Base-by-base conservation (phyloP, 768 basidiomycete species). In the Russula sp. region DNA sequence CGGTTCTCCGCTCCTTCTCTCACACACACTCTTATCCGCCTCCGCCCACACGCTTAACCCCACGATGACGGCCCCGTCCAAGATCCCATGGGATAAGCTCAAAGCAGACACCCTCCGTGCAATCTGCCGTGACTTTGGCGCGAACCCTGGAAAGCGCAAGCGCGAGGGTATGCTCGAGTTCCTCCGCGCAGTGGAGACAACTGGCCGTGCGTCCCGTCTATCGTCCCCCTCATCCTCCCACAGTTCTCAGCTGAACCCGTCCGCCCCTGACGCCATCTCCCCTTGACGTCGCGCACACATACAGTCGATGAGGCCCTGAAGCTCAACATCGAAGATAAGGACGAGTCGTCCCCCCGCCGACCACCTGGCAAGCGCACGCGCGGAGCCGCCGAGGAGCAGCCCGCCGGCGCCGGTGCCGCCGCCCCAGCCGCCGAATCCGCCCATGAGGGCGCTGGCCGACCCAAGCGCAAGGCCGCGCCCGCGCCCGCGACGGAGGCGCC, bases 81-180 rank as follows among this genome's bases (percentile, higher is more conserved):
- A 65, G 22, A 63, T 71, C 29, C 70, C 70, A 29, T 71, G 70
- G 70, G 68, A 66, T 11, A 56, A 47, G 11, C 59, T 71, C 46
- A 68, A 66, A 35, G 61, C 60, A 29, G 67, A 70, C n/a, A 71
- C 70, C 2, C 51, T 71, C 41, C 68, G 67, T 50, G 60, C 66
- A 2, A 61, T 71, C 16, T 59, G 64, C 60, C 63, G 63, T 25
- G 70, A 71, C 59, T 63, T 71, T 38, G 70, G 69, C 39, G 61
- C 69, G 18, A 54, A 59, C 25, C 53, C 54, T 6, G 64, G 60
- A 52, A 58, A 49, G 45, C 59, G 59, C 34, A 65, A 64, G 54
- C 65, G 67, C 47, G 61, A 65, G 35, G 69, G 67, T 6, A 67
- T 71, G 65, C 56, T 68, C 53, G 58, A 65, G 39, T 65, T 66